Evolutionary conservation across 768 basidiomycete genomes (phyloP), one percentile per base, ranked within the genome.

Genomic region (Leccinum longicurvipes): DNA sequence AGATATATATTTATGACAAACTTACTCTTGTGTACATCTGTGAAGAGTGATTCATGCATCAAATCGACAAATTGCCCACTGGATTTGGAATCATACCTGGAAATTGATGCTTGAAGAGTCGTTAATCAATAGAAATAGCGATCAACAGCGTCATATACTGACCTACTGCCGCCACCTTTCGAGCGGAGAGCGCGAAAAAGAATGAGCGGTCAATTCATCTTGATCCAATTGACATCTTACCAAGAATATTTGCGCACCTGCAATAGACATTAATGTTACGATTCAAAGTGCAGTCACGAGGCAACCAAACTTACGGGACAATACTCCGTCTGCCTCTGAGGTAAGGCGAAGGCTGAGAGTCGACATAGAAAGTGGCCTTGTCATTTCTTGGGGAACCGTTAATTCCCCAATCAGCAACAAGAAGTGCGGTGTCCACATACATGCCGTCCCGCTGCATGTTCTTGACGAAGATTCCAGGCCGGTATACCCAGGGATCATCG

Each of bases 401-500:
- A 10, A 48, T 32, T n/a, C n/a, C 31, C 19, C 5, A n/a, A 50
- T 25, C 25, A 8, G 42, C 17, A 57, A 34, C 17, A 36, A 39
- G 19, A 29, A 2, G 8, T n/a, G 11, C 14, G 15, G 27, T 29
- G 44, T 15, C 25, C n/a, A 65, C 83, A 60, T 69, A 86, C 85
- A 86, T 73, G 65, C 84, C 85, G 62, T 86, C 79, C 5, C 74
- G 74, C 67, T 86, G 84, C 86, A 88, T 88, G 68, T 88, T 88
- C 69, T 73, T 80, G 51, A 84, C 83, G 57, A 78, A 86, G 63
- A 87, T 85, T 63, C 85, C 86, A 45, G 84, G 84, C 39, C 83
- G 74, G 67, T 87, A 87, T 49, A 88, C 86, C 85, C 84, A 87
- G 44, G 85, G 86, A 58, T 87, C 86, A 61, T 86, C 85, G 14